Evolutionary conservation across 2,329 filamentous ascomycete genomes (phyloP), one percentile per base, ranked within the genome.

Genomic region (Magnaporthales sp.): DNA sequence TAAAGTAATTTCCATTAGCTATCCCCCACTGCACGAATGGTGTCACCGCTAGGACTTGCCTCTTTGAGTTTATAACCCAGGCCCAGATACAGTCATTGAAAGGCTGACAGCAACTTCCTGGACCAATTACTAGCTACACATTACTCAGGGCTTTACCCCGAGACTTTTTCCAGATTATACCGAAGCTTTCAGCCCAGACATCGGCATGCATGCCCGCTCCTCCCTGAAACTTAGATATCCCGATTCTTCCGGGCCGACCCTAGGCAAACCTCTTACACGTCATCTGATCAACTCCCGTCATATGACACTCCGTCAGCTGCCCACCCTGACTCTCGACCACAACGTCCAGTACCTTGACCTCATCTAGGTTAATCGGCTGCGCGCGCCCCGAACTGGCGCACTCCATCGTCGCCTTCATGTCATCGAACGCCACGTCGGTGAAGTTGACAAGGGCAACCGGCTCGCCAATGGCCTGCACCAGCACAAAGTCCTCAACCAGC

Each of bases 401-500:
- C 24, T 22, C 24, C 46, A 27, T 27, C 22, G 51, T 60, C 3
- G 29, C 51, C 6, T 22, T 30, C 51, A 56, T 56, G 29, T n/a
- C 54, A n/a, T 13, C 27, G n/a, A 65, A 65, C 27, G 29, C 22
- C 29, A 32, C 54, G 8, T 27, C 54, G 51, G 26, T 22, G 11
- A 65, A 65, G 54, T 65, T 58, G 51, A 31, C 64, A 19, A 65
- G 54, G 27, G 64, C 51, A 30, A 65, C 29, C 11, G 64, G 64
- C 54, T 29, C 9, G 1, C 51, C 51, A 2, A 24, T 4, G 15
- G 38, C 51, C 51, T 60, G 30, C 51, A 60, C 64, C 15, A 65
- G 64, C 29, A 65, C 64, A 56, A 65, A 65, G 64, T 65, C 64
- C 38, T 65, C 38, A 22, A 65, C 24, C 29, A 61, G 13, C 64